These are phyloP conservation scores for Anacardium occidentale DNA, from an alignment of 345 rosid genomes.

Conservation along the genomic window DNA sequence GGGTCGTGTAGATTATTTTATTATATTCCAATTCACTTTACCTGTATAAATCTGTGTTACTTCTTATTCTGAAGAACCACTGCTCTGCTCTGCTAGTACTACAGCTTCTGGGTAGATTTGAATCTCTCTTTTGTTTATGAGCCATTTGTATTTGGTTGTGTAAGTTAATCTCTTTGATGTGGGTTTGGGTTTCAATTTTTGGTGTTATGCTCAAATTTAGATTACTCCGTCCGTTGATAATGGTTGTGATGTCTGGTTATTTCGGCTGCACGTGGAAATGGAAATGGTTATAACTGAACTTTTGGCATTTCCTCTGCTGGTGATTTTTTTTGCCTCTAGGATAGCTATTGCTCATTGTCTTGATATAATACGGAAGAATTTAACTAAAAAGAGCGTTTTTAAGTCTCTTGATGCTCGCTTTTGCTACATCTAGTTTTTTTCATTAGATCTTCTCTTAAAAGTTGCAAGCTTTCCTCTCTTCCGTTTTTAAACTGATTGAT, in stretches of 20 bases:
- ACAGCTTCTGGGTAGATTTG: slow-evolving; percentile 31
- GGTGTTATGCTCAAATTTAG: not conserved
- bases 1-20: slow-evolving; percentile 21
- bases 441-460: not conserved
- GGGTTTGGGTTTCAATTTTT: not conserved
- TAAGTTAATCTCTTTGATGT: slow-evolving; percentile 21
- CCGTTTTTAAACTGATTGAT: not conserved
- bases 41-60: slow-evolving; percentile 25
- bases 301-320: not conserved
- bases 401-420: not conserved
- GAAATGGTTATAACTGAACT: not conserved
- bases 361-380: not conserved
- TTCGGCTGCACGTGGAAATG: not conserved
- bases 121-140: slow-evolving; percentile 12
- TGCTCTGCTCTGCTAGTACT: not conserved
- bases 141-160: slow-evolving; percentile 26
- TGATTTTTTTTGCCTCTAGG: not conserved
- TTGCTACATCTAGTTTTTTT: not conserved
- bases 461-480: not conserved
- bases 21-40: slow-evolving; percentile 5
- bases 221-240: not conserved
- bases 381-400: not conserved
- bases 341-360: not conserved
- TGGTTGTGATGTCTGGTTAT: too few species aligned
- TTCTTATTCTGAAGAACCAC: slow-evolving; percentile 13